A percentile compares a stretch with the other conserved stretches of the same genome.
Evolutionary conservation across 2,329 filamentous ascomycete species (phyloP).

Genomic region (Curvularia spicifera): DNA sequence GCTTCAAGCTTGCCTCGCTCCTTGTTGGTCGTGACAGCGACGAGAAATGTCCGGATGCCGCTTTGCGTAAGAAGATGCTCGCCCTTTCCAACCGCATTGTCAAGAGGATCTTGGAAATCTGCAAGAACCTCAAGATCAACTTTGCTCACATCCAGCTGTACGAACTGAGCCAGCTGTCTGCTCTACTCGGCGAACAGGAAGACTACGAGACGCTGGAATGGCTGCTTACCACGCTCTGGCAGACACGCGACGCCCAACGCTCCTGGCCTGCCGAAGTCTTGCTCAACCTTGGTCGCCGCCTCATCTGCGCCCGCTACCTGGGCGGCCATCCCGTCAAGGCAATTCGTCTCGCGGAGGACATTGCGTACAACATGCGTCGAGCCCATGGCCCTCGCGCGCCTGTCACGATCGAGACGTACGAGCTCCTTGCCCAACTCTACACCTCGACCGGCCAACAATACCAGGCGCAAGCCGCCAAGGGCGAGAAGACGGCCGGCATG

Average conservation of each 20-base stretch:
- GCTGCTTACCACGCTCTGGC: slow-evolving; percentile 49
- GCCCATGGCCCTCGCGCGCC: slow-evolving; percentile 58
- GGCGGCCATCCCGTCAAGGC: slow-evolving; percentile 53
- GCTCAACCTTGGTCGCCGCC: slow-evolving; percentile 60
- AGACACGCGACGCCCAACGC: slow-evolving; percentile 43
- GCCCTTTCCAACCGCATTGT: slow-evolving; percentile 52
- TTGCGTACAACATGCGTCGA: slow-evolving; percentile 62
- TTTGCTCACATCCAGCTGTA: slow-evolving; percentile 51
- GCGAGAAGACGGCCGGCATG: slow-evolving; percentile 44
- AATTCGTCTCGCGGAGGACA: slow-evolving; percentile 58
- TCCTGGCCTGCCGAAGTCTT: slow-evolving; percentile 50
- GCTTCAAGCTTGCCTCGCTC: slow-evolving; percentile 47
- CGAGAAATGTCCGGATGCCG: slow-evolving; percentile 40
- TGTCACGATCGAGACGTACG: slow-evolving; percentile 58
- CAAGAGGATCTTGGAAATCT: slow-evolving; percentile 50
- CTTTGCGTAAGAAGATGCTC: slow-evolving; percentile 50
- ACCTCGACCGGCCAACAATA: slow-evolving; percentile 51
- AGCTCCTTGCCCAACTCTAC: slow-evolving; percentile 59
- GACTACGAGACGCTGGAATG: slow-evolving; percentile 54
- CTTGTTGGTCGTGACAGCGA: slow-evolving; percentile 39
- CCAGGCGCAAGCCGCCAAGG: slow-evolving; percentile 45
- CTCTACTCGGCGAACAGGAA: slow-evolving; percentile 53
- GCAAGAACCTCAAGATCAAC: slow-evolving; percentile 52
- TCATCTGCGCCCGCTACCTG: slow-evolving; percentile 61
- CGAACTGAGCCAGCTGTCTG: slow-evolving; percentile 53